A percentile compares a stretch with the other conserved stretches of the same genome.
These are phyloP conservation scores for Raffaelea ambrosiae DNA, from an alignment of 2,329 filamentous ascomycete species.

Conservation along the genomic window DNA sequence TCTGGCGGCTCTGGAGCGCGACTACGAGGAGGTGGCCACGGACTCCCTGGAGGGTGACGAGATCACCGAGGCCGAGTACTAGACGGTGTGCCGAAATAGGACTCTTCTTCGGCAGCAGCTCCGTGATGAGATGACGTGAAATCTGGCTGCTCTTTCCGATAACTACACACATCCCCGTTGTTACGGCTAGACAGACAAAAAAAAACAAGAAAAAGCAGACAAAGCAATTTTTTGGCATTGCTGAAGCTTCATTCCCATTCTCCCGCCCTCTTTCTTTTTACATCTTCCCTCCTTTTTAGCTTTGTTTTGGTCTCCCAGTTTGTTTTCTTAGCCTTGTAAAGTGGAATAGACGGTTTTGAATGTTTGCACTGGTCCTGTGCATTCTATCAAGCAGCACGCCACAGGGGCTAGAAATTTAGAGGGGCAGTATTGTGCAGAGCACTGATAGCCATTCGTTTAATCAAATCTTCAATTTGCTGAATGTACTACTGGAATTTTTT, in stretches of 20 bases:
- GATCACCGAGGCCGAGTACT: slow-evolving; percentile 85
- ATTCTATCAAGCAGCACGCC: too few species aligned
- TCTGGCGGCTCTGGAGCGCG: slow-evolving; percentile 91
- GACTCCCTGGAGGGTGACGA: slow-evolving; percentile 88
- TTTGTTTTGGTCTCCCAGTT: not conserved
- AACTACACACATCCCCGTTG: too few species aligned
- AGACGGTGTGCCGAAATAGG: slow-evolving; percentile 25
- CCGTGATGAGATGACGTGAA: too few species aligned
- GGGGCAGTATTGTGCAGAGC: too few species aligned
- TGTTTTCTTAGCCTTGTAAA: not conserved
- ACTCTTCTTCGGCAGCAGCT: not conserved
- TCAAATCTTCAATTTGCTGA: too few species aligned
- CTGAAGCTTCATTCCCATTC: not conserved
- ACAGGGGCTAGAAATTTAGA: too few species aligned
- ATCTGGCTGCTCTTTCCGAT: too few species aligned
- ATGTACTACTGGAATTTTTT: too few species aligned
- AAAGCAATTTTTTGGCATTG: too few species aligned
- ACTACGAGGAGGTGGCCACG: slow-evolving; percentile 97
- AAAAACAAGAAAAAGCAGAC: too few species aligned
- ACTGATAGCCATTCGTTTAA: too few species aligned
- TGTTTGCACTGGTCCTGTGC: not conserved
- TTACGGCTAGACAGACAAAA: not conserved
- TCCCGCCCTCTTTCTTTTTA: not conserved
- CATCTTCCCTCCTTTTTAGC: not conserved
- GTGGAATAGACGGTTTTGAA: slow-evolving; percentile 1